Percentiles rank a stretch among this genome's conserved stretches.
phyloP scores from a whole-genome alignment of 2,329 filamentous ascomycete species.

The Teratosphaeria viscida region DNA sequence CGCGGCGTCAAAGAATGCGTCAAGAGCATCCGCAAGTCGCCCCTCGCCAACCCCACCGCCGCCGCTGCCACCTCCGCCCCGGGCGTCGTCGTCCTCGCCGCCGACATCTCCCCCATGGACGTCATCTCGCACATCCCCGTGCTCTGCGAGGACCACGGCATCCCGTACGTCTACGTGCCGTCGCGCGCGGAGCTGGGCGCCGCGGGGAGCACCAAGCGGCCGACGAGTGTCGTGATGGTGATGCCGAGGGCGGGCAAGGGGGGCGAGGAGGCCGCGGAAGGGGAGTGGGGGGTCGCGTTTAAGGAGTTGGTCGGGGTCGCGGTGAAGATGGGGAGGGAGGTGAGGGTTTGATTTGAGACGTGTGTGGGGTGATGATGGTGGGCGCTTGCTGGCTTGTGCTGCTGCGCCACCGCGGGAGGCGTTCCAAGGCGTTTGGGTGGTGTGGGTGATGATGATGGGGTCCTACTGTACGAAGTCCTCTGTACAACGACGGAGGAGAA shows the following conservation, averaged over 20 bases:
- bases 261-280: constrained; percentile 27
- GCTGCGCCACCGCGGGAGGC: too few species aligned
- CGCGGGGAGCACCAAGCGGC: constrained; percentile 88
- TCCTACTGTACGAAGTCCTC: too few species aligned
- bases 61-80: constrained; percentile 38
- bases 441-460: too few species aligned
- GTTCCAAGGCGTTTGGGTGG: too few species aligned
- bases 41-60: constrained; percentile 50
- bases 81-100: constrained; percentile 79
- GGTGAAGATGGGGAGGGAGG: constrained; percentile 46
- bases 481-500: too few species aligned
- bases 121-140: constrained; percentile 97
- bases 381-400: too few species aligned
- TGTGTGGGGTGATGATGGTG: too few species aligned
- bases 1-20: constrained; percentile 98
- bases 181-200: constrained; percentile 89
- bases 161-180: constrained; percentile 91
- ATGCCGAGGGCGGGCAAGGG: constrained; percentile 42
- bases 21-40: constrained; percentile 92
- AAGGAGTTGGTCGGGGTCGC: constrained; percentile 52
- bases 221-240: constrained; percentile 91
- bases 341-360: constrained; percentile 35
- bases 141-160: constrained; percentile 94
- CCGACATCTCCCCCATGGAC: constrained; percentile 96
- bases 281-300: constrained; percentile 46